Evolutionary conservation across 1,284 basidiomycete species (phyloP), one percentile per base, ranked within the genome.

Genomic region (Veloporphyrellus conicus): DNA sequence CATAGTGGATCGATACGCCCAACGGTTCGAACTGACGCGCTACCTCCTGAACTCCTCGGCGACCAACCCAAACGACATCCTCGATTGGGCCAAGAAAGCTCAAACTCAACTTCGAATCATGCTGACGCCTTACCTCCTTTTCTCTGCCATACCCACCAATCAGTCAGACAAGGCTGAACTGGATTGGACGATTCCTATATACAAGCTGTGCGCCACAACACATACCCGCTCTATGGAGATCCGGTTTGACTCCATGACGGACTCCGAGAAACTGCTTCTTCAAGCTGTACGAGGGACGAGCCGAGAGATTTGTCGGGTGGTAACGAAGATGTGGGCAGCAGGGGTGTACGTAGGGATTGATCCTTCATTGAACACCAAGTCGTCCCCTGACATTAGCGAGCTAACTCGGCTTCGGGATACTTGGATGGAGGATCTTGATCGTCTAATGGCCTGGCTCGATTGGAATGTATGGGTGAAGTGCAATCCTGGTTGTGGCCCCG

Each of bases 281-380:
- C 41, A 41, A 8, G 60, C 71, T 3, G 51, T 72, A 9, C 64
- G 68, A 40, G 68, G 59, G 3, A 70, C 69, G 0, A 63, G 49
- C 1, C 65, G 57, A 22, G 75, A 78, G 57, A 75, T 79, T 19
- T 79, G 77, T 48, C 66, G 74, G 0, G 67, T 73, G 6, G 39
- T 74, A 36, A 70, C 69, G 2, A 64, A 60, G 27, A 62, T 78
- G 54, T 80, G 77, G 75, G 64, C 65, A 4, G 54, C 67, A 32
- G 68, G 69, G 23, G 60, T 72, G 27, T 56, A 56, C 33, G 48
- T 60, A 6, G 63, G 23, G 23, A 25, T 25, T 8, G 23, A 25
- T 25, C 23, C 23, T 25, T 25, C 23, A 25, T 25, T 25, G 23
- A 25, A 25, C 23, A 25, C 23, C 4, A 25, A 25, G 4, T 4